These are phyloP conservation scores for Ophiorrhiza pumila DNA, from an alignment of 257 asterid genomes.

Conservation along the genomic window DNA sequence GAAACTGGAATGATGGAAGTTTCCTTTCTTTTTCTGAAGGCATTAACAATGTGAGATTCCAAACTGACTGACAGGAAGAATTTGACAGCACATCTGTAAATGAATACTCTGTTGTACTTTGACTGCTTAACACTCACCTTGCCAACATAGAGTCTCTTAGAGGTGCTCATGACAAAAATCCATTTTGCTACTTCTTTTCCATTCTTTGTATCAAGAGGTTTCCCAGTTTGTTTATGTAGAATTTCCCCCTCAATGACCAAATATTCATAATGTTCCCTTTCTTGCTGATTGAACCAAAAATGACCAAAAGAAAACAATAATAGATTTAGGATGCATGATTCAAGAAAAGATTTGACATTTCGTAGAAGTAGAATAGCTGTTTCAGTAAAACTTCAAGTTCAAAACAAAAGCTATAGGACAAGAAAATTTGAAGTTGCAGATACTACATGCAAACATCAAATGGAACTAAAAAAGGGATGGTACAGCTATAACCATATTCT, in stretches of 20 bases:
- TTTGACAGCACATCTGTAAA: slow-evolving; percentile 16
- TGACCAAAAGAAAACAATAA: slow-evolving; percentile 12
- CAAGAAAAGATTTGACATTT: too few species aligned
- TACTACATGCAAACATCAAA: neutral
- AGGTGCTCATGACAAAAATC: slow-evolving; percentile 97
- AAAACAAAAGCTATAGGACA: neutral
- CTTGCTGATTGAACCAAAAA: slow-evolving; percentile 51
- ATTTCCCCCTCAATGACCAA: slow-evolving; percentile 58
- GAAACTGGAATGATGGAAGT: slow-evolving; percentile 93
- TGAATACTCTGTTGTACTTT: slow-evolving; percentile 10
- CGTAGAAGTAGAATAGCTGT: neutral
- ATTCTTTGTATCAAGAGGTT: slow-evolving; percentile 55
- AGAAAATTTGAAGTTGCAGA: neutral
- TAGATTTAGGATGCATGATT: neutral
- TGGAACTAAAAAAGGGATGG: neutral
- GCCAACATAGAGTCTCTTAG: slow-evolving; percentile 69
- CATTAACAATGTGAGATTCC: slow-evolving; percentile 11
- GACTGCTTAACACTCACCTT: slow-evolving; percentile 42
- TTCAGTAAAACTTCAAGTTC: neutral
- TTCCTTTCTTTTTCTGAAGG: slow-evolving; percentile 82
- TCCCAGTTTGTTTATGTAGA: slow-evolving; percentile 46
- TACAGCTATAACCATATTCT: neutral
- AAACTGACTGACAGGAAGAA: neutral
- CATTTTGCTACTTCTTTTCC: slow-evolving; percentile 57
- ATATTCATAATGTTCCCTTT: slow-evolving; percentile 72